Evolutionary conservation across 345 rosid genomes (phyloP).

Genomic region (Erodium maritimum): DNA sequence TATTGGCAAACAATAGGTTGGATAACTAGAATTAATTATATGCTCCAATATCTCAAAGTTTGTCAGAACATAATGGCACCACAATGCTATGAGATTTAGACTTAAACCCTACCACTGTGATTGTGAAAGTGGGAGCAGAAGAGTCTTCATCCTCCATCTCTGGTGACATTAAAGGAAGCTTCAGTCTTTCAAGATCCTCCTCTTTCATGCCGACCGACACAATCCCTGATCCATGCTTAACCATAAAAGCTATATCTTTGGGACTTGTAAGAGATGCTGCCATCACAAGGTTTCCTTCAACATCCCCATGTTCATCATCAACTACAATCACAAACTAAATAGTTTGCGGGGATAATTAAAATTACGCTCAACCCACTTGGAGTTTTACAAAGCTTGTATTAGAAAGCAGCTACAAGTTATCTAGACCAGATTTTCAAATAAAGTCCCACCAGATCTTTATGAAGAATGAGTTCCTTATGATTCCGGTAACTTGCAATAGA

Average conservation of each 20-base stretch:
- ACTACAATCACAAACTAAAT: slow-evolving; percentile 77
- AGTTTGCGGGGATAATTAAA: slow-evolving; percentile 15
- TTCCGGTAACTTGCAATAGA: no score
- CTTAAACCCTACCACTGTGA: slow-evolving; percentile 43
- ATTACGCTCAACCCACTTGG: not conserved
- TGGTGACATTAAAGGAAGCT: slow-evolving; percentile 75
- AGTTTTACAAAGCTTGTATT: not conserved
- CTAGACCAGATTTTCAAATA: no score
- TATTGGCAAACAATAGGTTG: not conserved
- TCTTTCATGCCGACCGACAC: slow-evolving; percentile 73
- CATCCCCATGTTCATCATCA: slow-evolving; percentile 64
- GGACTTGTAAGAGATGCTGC: slow-evolving; percentile 52
- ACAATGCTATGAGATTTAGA: not conserved
- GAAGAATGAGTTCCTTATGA: no score
- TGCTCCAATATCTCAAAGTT: not conserved
- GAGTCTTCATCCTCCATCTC: slow-evolving; percentile 66
- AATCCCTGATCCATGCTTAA: slow-evolving; percentile 71
- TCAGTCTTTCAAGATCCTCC: slow-evolving; percentile 60
- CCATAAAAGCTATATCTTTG: slow-evolving; percentile 44
- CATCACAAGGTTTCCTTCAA: slow-evolving; percentile 77
- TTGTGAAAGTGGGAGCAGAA: slow-evolving; percentile 75
- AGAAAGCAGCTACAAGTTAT: no score
- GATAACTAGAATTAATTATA: not conserved
- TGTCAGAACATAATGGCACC: not conserved
- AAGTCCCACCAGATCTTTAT: no score